Evolutionary conservation across 257 asterid genomes (phyloP).

Genomic region (Plantago ovata): DNA sequence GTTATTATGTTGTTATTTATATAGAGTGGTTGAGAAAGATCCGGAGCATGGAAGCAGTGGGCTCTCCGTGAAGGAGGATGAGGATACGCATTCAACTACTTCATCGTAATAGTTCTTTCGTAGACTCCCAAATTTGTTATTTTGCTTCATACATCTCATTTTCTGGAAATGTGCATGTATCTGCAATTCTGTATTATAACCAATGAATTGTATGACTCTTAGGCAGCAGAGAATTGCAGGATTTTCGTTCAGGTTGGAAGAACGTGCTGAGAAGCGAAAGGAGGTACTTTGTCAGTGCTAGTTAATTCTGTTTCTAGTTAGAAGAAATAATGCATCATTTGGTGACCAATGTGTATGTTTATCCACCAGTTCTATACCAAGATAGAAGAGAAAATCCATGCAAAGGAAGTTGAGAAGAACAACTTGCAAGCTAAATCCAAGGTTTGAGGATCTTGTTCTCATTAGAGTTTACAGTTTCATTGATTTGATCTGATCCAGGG

Average conservation of each 20-base stretch:
- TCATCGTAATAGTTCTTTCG: constrained; percentile 49
- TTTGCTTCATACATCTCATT: background rate
- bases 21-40: constrained; percentile 20
- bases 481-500: background rate
- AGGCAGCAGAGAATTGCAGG: constrained; percentile 44
- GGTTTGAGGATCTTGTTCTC: constrained; percentile 32
- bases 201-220: constrained; percentile 37
- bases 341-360: background rate
- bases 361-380: constrained; percentile 73
- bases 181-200: constrained; percentile 17
- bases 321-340: background rate
- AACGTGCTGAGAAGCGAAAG: constrained; percentile 77
- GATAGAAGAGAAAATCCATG: constrained; percentile 83
- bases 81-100: constrained; percentile 68
- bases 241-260: constrained; percentile 69
- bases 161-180: background rate
- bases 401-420: constrained; percentile 61
- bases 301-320: background rate
- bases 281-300: constrained; percentile 39
- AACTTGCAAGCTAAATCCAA: constrained; percentile 74
- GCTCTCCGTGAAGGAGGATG: constrained; percentile 40
- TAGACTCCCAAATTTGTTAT: background rate
- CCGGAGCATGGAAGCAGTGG: constrained; percentile 28
- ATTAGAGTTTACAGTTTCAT: background rate
- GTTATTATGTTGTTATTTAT: constrained; percentile 3